Conservation (phyloP, 495 filamentous ascomycete genomes). For the Podospora bellae-mahoneyi region DNA sequence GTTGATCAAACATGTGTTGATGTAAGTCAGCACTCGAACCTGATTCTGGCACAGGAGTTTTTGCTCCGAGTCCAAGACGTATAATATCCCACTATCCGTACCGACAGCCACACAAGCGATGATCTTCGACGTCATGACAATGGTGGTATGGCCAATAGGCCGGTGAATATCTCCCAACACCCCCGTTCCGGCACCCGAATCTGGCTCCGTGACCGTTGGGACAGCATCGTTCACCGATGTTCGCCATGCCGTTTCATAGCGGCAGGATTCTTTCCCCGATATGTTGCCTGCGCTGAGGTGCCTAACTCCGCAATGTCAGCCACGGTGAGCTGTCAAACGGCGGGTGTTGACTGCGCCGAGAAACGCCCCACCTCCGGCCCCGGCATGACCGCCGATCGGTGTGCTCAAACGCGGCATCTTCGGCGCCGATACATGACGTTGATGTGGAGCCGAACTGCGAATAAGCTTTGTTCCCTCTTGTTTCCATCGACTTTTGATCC, state of each 20-base stretch:
- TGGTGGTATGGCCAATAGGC: neutral
- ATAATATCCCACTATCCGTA: neutral
- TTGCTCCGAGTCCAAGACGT: neutral
- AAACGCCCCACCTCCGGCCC: neutral
- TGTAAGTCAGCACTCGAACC: neutral
- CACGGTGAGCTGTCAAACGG: neutral
- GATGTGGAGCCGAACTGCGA: neutral
- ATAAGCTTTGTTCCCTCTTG: neutral
- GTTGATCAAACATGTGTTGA: neutral
- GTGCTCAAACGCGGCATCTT: neutral
- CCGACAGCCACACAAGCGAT: neutral
- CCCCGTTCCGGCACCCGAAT: neutral
- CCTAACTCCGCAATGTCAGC: neutral
- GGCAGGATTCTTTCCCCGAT: neutral
- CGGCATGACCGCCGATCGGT: neutral
- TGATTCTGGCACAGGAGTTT: neutral
- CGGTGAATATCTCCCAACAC: neutral
- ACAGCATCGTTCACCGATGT: neutral
- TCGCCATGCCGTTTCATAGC: neutral
- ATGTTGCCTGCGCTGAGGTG: neutral
- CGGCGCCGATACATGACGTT: neutral
- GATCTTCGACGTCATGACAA: neutral
- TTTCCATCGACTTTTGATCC: neutral
- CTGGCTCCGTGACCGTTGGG: neutral
- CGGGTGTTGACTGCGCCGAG: neutral